Conservation (phyloP, 2,329 filamentous ascomycete species). For the Exophiala bonariae region DNA sequence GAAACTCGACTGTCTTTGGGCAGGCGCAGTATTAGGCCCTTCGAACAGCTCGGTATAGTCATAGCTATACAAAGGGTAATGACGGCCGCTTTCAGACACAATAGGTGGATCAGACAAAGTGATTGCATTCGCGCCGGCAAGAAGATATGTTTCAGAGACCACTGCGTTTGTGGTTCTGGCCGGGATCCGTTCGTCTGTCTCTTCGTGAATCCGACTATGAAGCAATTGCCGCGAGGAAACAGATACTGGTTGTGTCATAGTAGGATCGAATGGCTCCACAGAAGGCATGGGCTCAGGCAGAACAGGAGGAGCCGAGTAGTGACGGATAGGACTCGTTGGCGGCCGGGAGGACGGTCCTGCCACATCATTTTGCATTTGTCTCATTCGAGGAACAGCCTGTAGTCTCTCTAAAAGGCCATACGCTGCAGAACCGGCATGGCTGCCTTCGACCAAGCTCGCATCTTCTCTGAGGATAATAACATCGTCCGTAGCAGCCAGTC, state of each 20-base stretch:
- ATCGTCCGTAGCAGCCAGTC: conserved; percentile 34
- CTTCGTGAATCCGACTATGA: background rate
- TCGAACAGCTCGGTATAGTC: conserved; percentile 25
- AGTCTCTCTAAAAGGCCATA: conserved; percentile 39
- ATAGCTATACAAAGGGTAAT: conserved; percentile 25
- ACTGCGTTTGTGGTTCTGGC: conserved; percentile 21
- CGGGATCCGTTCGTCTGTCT: conserved; percentile 1
- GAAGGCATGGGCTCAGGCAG: background rate
- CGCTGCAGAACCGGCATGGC: conserved; percentile 35
- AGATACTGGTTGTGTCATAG: background rate
- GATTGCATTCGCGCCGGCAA: conserved; percentile 23
- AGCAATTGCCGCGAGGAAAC: conserved; percentile 13
- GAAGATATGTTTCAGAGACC: conserved; percentile 27
- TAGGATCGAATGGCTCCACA: conserved; percentile 4
- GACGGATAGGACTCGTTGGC: conserved; percentile 7
- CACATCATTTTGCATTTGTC: conserved; percentile 9
- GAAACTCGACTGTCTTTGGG: conserved; percentile 5
- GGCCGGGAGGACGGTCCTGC: conserved; percentile 3
- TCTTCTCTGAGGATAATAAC: conserved; percentile 41
- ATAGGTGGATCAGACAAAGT: conserved; percentile 20
- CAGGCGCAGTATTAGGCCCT: conserved; percentile 2
- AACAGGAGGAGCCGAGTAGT: conserved; percentile 11
- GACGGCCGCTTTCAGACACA: conserved; percentile 22
- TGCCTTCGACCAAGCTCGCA: conserved; percentile 37
- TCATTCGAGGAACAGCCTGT: conserved; percentile 22